Percentiles rank a stretch among this genome's conserved stretches.
Evolutionary conservation across 2,329 filamentous ascomycete species (phyloP).

Genomic region (Beauveria brongniartii): DNA sequence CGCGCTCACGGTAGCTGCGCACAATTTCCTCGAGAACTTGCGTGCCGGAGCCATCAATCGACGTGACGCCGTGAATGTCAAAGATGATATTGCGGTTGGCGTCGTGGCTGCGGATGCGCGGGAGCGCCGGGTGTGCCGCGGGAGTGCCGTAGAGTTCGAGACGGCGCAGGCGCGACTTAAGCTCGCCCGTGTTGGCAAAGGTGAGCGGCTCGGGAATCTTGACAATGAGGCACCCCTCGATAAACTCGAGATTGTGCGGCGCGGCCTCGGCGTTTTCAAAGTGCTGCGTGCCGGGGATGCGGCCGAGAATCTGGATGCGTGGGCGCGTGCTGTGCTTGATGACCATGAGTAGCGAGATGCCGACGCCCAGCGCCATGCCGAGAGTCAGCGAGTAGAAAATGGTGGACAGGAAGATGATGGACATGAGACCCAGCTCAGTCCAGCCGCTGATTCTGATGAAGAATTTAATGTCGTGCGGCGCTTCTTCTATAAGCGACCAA

Average conservation of each 20-base stretch:
- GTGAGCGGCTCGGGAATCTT: slow-evolving; percentile 96
- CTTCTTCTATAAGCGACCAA: slow-evolving; percentile 90
- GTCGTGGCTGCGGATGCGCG: slow-evolving; percentile 66
- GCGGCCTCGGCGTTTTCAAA: slow-evolving; percentile 81
- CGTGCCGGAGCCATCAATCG: slow-evolving; percentile 84
- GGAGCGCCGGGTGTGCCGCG: slow-evolving; percentile 77
- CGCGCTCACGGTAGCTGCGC: slow-evolving; percentile 63
- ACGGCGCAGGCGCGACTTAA: slow-evolving; percentile 74
- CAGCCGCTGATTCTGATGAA: slow-evolving; percentile 81
- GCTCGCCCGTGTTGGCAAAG: slow-evolving; percentile 90
- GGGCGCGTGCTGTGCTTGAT: slow-evolving; percentile 86
- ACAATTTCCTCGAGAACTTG: slow-evolving; percentile 92
- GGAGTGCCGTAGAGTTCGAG: slow-evolving; percentile 87
- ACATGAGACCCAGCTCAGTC: slow-evolving; percentile 80
- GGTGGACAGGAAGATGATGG: slow-evolving; percentile 81
- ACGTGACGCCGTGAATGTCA: slow-evolving; percentile 94
- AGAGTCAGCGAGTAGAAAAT: slow-evolving; percentile 92
- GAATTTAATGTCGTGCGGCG: slow-evolving; percentile 84
- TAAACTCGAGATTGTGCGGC: slow-evolving; percentile 69
- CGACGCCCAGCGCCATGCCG: slow-evolving; percentile 89
- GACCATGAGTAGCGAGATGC: slow-evolving; percentile 79
- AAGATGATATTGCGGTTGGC: slow-evolving; percentile 91
- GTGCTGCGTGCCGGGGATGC: slow-evolving; percentile 71
- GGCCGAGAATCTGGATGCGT: slow-evolving; percentile 91
- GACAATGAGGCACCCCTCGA: slow-evolving; percentile 88